phyloP scores from a whole-genome alignment of 2,329 filamentous ascomycete genomes.

The Lojkania enalia region DNA sequence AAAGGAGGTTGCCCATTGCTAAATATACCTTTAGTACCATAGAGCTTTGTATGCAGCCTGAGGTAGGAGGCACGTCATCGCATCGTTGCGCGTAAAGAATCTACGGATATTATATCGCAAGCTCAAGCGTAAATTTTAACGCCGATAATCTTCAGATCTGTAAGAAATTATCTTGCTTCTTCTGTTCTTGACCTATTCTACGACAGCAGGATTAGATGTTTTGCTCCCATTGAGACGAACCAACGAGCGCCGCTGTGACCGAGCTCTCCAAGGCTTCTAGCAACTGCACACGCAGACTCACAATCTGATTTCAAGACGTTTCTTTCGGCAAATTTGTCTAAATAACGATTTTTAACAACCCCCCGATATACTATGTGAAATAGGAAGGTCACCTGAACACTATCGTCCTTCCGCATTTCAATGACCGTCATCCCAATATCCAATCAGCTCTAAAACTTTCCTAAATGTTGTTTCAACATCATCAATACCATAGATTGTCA shows the following conservation, averaged over 20 bases:
- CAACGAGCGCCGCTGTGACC: background rate
- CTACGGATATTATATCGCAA: background rate
- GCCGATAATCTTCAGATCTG: background rate
- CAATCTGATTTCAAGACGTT: too few relatives aligned
- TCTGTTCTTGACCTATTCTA: background rate
- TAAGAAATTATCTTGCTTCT: background rate
- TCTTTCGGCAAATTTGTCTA: too few relatives aligned
- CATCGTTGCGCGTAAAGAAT: background rate
- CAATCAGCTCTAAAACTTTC: background rate
- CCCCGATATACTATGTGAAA: too few relatives aligned
- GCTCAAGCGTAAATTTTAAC: background rate
- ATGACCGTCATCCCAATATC: background rate
- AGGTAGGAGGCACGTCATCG: constrained; percentile 9
- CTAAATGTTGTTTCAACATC: background rate
- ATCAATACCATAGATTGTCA: background rate
- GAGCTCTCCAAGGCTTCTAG: background rate
- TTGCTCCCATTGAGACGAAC: background rate
- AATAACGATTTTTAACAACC: too few relatives aligned
- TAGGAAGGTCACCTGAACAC: background rate
- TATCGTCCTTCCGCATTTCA: background rate
- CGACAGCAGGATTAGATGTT: background rate
- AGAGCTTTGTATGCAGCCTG: constrained; percentile 15
- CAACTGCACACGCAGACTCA: background rate
- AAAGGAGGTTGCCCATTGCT: too few relatives aligned
- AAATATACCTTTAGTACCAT: constrained; percentile 18